Evolutionary conservation across 2,329 filamentous ascomycete species (phyloP).

Genomic region (Xylaria sp.): DNA sequence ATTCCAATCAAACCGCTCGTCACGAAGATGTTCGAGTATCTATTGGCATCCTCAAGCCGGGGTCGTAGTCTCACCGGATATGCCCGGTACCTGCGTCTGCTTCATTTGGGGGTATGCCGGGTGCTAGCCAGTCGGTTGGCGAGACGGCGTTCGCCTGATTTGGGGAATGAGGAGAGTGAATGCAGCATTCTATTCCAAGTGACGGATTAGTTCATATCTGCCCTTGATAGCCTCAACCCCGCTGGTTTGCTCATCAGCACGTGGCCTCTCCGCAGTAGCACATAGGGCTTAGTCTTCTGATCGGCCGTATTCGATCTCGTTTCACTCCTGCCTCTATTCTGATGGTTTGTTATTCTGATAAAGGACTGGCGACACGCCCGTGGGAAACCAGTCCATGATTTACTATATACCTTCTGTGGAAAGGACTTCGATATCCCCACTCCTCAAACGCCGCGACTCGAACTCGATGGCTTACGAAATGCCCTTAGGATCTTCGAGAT

Average conservation of each 20-base stretch:
- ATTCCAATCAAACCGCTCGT: too few species aligned
- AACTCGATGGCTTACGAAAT: background rate
- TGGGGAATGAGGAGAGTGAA: background rate
- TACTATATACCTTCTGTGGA: too few species aligned
- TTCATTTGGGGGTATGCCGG: background rate
- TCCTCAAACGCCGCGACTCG: too few species aligned
- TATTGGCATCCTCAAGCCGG: background rate
- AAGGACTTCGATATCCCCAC: too few species aligned
- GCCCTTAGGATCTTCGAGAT: background rate
- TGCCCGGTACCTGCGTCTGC: too few species aligned
- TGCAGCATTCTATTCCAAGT: background rate
- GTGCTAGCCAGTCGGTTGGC: background rate
- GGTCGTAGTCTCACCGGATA: background rate
- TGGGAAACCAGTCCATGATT: too few species aligned
- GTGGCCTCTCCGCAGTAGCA: conserved; percentile 7
- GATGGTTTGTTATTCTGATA: too few species aligned
- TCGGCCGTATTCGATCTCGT: conserved; percentile 6
- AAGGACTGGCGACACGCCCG: too few species aligned
- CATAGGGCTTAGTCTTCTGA: background rate
- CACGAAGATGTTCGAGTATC: too few species aligned
- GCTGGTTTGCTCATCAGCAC: background rate
- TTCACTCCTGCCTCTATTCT: background rate
- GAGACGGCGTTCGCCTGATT: background rate
- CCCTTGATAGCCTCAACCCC: background rate
- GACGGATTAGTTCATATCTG: background rate